phyloP scores from a whole-genome alignment of 495 filamentous ascomycete genomes.

The Tuber magnatum region DNA sequence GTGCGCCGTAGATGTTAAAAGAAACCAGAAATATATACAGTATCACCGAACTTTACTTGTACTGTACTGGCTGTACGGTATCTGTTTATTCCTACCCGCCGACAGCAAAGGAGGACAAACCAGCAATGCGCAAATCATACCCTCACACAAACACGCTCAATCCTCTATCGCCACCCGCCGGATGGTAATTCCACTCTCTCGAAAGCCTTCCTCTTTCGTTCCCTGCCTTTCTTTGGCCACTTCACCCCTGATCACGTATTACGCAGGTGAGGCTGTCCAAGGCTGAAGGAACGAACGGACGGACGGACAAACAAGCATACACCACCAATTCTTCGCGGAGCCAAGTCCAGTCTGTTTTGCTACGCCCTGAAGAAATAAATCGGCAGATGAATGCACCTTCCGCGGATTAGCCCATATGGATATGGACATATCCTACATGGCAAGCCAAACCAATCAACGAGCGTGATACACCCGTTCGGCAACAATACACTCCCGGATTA shows the following conservation, averaged over 20 bases:
- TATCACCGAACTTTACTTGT: too few species aligned
- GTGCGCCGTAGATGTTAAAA: too few species aligned
- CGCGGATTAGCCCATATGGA: background rate
- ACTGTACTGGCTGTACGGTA: too few species aligned
- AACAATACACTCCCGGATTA: background rate
- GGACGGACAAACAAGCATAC: too few species aligned
- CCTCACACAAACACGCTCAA: background rate
- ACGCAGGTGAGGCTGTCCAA: background rate
- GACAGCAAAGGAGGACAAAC: background rate
- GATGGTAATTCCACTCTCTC: background rate
- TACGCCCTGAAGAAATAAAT: background rate
- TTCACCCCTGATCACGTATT: background rate
- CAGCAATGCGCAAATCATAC: background rate
- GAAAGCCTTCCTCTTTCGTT: background rate
- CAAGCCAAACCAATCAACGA: too few species aligned
- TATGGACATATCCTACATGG: background rate
- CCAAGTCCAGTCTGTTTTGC: too few species aligned
- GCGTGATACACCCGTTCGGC: background rate
- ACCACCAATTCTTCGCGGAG: background rate
- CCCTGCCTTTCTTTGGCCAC: background rate
- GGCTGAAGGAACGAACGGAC: background rate
- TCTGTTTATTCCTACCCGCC: background rate
- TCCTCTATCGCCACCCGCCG: background rate
- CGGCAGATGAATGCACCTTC: background rate
- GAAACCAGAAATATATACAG: too few species aligned